These are phyloP conservation scores for Yamadazyma sp. DNA, from an alignment of 805 yeast genomes.

Conservation along the genomic window DNA sequence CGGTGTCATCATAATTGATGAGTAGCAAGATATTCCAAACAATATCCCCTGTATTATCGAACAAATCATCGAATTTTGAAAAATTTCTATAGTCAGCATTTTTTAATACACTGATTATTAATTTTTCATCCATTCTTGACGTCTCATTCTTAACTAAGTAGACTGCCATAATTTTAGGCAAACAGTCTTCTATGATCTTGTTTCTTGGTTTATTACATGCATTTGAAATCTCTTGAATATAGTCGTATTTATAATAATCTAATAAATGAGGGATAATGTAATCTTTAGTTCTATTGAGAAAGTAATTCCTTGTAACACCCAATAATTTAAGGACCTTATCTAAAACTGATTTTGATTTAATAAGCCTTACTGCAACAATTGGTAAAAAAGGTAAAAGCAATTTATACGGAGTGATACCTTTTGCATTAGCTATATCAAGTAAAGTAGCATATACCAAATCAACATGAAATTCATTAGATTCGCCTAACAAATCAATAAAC, in stretches of 20 bases:
- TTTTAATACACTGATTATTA: slow-evolving; percentile 50
- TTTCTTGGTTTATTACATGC: slow-evolving; percentile 44
- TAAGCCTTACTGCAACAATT: slow-evolving; percentile 60
- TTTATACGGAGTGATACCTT: slow-evolving; percentile 70
- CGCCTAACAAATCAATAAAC: slow-evolving; percentile 64
- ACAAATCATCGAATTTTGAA: slow-evolving; percentile 28
- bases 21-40: slow-evolving; percentile 34
- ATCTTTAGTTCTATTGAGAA: slow-evolving; percentile 65
- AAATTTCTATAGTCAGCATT: slow-evolving; percentile 48
- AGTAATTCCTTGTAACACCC: slow-evolving; percentile 57
- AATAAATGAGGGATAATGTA: slow-evolving; percentile 77
- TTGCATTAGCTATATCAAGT: slow-evolving; percentile 52
- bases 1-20: slow-evolving; percentile 28
- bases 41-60: slow-evolving; percentile 32
- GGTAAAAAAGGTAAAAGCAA: slow-evolving; percentile 78
- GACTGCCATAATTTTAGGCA: slow-evolving; percentile 55
- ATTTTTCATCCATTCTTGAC: slow-evolving; percentile 42
- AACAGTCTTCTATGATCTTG: slow-evolving; percentile 46
- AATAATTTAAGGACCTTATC: slow-evolving; percentile 61
- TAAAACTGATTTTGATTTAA: slow-evolving; percentile 57
- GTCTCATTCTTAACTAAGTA: slow-evolving; percentile 48
- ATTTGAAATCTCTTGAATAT: slow-evolving; percentile 60
- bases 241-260: slow-evolving; percentile 60
- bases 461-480: slow-evolving; percentile 59
- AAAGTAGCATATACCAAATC: slow-evolving; percentile 69